Base-by-base conservation (phyloP, 208 protist genomes). In the Trypanosoma theileri region DNA sequence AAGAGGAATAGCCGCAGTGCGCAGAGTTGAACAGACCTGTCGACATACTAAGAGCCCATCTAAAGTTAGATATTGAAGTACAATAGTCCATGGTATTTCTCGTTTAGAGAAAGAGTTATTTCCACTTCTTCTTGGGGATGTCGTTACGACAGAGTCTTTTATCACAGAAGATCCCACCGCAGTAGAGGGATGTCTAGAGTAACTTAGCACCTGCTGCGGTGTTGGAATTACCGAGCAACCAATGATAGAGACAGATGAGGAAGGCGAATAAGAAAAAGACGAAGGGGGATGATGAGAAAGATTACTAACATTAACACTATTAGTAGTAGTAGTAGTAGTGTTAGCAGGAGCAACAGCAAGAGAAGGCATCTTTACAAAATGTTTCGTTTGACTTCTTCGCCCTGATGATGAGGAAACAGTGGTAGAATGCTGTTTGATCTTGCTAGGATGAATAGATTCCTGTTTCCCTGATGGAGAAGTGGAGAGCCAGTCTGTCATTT, bases 51-150 rank as follows among this genome's bases (percentile, higher is more conserved):
- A 17, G 24, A 71, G 16, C 21, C 19, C 66, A 35, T 71, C 66
- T 26, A 71, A 42, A 14, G 57, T 64, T 0, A 19, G n/a, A 58
- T 63, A 71, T 13, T 35, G 56, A 46, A 71, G 21, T 31, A 71
- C 56, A 13, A 63, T 16, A 28, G 1, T 57, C 66, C 66, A 71
- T 16, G 56, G 66, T 31, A 69, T 56, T 9, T 54, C 44, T 46
- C 16, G 8, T 50, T 6, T 0, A 31, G 42, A 54, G 55, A n/a
- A 17, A 12, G 28, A 13, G 16, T 44, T 17, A 19, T n/a, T 46
- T 0, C 17, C 41, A 14, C 21, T 11, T 56, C 22, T 57, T 42
- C 13, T 19, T 35, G 46, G 50, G 11, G 28, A 14, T 12, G 50
- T 66, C 21, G 46, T 10, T 26, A 7, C 21, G 9, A 40, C 53